Percentiles rank a stretch among this genome's conserved stretches.
Evolutionary conservation across 2,329 filamentous ascomycete genomes (phyloP).

Genomic region (Cladophialophora exuberans): DNA sequence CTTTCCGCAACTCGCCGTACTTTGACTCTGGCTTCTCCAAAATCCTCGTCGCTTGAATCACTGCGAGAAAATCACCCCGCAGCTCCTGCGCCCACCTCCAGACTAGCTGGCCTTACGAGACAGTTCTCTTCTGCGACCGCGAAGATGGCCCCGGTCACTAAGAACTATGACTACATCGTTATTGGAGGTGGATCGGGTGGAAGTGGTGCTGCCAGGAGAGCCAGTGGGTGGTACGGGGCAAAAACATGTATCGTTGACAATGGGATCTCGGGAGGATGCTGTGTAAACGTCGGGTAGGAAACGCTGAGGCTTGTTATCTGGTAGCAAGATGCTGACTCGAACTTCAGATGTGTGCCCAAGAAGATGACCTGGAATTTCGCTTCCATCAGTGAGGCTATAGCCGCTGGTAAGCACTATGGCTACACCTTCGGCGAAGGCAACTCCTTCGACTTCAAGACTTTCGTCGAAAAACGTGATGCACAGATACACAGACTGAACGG

Average conservation of each 20-base stretch:
- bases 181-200: constrained; percentile 59
- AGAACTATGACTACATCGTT: constrained; percentile 59
- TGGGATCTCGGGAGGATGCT: constrained; percentile 52
- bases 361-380: constrained; percentile 59
- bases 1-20: constrained; percentile 9
- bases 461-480: constrained; percentile 53
- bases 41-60: constrained; percentile 3
- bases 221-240: constrained; percentile 55
- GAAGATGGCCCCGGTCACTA: constrained; percentile 51
- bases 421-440: constrained; percentile 50
- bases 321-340: constrained; percentile 12
- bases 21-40: constrained; percentile 20
- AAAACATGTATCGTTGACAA: constrained; percentile 57
- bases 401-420: constrained; percentile 51
- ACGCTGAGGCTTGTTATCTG: background rate
- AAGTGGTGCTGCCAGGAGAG: constrained; percentile 53
- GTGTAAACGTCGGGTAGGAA: constrained; percentile 56
- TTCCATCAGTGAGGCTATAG: constrained; percentile 52
- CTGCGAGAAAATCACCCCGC: constrained; percentile 5
- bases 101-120: constrained; percentile 45
- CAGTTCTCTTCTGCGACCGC: constrained; percentile 44
- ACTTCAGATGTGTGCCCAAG: constrained; percentile 54
- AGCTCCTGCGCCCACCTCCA: constrained; percentile 31
- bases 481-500: constrained; percentile 51
- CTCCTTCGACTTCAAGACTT: constrained; percentile 49